Evolutionary conservation across 202 grass and related monocot genomes (phyloP).

Genomic region (Brachypodium distachyon): DNA sequence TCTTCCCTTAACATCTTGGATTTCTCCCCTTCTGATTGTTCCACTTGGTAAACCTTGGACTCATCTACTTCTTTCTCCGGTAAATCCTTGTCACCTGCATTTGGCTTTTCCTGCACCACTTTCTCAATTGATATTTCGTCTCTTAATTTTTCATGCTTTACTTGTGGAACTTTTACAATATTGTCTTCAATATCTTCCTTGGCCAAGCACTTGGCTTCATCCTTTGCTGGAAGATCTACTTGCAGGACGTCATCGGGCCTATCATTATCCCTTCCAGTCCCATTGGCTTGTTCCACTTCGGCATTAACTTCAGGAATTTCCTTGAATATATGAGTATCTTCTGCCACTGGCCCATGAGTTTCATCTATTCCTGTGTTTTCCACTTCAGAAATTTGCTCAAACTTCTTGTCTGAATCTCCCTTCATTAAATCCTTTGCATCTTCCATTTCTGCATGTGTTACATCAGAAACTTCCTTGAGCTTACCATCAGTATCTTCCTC

Average conservation of each 20-base stretch:
- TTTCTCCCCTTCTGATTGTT: neutral
- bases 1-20: neutral
- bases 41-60: neutral
- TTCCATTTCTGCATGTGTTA: neutral
- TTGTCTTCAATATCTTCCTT: slow-evolving; percentile 11
- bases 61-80: neutral
- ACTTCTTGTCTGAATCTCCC: neutral
- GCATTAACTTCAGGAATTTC: neutral
- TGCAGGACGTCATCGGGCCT: neutral
- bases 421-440: neutral
- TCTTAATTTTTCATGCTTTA: neutral
- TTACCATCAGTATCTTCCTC: slow-evolving; percentile 13
- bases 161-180: slow-evolving; percentile 5
- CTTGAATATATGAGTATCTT: slow-evolving; percentile 10
- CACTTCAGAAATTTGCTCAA: neutral
- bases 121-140: neutral
- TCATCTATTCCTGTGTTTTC: slow-evolving; percentile 1
- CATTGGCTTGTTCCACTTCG: neutral
- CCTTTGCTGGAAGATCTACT: neutral
- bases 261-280: neutral
- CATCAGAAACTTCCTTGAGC: neutral
- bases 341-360: neutral
- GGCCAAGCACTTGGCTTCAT: neutral
- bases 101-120: slow-evolving; percentile 3
- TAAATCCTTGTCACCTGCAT: neutral